Evolutionary conservation across 2,329 filamentous ascomycete genomes (phyloP).

Genomic region (Aspergillus pseudoviridinutans): DNA sequence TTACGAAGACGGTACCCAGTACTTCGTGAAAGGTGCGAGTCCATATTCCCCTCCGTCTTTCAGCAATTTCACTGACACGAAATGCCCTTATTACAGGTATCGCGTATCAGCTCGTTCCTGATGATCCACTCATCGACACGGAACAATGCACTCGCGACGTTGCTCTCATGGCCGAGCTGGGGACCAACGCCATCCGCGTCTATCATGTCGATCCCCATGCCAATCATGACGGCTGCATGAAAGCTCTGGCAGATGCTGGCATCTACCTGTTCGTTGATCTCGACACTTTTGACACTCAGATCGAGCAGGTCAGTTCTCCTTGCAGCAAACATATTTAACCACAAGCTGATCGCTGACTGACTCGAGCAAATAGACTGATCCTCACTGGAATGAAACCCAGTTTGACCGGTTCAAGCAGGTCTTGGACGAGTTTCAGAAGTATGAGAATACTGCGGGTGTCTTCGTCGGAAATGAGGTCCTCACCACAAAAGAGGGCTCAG

Average conservation of each 20-base stretch:
- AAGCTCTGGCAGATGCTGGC: constrained; percentile 69
- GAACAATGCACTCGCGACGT: constrained; percentile 75
- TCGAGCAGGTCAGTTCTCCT: constrained; percentile 34
- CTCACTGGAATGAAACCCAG: constrained; percentile 71
- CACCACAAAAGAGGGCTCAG: constrained; percentile 45
- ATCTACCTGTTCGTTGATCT: constrained; percentile 85
- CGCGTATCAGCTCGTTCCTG: constrained; percentile 63
- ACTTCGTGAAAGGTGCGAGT: constrained; percentile 71
- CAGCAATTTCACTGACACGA: constrained; percentile 5
- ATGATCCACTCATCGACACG: constrained; percentile 72
- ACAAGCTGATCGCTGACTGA: constrained; percentile 5
- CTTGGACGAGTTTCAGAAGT: constrained; percentile 72
- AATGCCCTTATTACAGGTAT: constrained; percentile 51
- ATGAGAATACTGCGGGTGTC: constrained; percentile 76
- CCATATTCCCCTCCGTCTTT: background rate
- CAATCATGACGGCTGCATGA: constrained; percentile 78
- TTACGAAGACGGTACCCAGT: constrained; percentile 72
- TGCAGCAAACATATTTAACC: background rate
- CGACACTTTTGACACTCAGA: constrained; percentile 49
- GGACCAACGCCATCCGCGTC: constrained; percentile 78
- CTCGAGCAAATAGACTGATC: constrained; percentile 44
- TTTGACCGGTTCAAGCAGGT: constrained; percentile 64
- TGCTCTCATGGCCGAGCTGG: constrained; percentile 71
- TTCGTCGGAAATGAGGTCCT: constrained; percentile 88
- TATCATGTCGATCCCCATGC: constrained; percentile 75